A percentile compares a stretch with the other conserved stretches of the same genome.
These are phyloP conservation scores for Cytidiella melzeri DNA, from an alignment of 768 basidiomycete genomes.

Conservation along the genomic window DNA sequence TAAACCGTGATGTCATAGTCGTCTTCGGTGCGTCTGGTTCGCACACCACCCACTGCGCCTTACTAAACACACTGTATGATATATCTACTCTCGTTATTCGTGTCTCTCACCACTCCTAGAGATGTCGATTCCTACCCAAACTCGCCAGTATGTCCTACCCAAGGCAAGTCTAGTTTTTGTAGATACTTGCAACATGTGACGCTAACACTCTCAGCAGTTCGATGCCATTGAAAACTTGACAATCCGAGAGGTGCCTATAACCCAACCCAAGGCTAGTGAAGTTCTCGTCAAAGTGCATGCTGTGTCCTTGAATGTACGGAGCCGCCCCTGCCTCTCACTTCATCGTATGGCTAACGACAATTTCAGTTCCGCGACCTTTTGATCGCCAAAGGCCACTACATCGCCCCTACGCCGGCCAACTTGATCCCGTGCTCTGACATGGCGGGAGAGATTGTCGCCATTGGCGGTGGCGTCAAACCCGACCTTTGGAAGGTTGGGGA, in stretches of 20 bases:
- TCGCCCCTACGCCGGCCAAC: not conserved
- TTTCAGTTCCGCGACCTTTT: constrained; percentile 31
- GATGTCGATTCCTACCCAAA: constrained; percentile 3
- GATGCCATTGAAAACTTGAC: constrained; percentile 25
- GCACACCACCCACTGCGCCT: too few species aligned
- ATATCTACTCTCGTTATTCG: too few species aligned
- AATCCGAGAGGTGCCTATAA: constrained; percentile 21
- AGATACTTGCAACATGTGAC: not conserved
- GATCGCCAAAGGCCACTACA: constrained; percentile 1
- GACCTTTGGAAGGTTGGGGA: constrained; percentile 45
- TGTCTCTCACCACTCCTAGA: too few species aligned
- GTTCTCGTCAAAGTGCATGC: constrained; percentile 53
- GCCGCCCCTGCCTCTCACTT: not conserved
- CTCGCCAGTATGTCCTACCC: constrained; percentile 11
- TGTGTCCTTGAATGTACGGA: constrained; percentile 41
- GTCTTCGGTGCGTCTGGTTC: too few species aligned
- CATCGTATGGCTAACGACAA: constrained; percentile 17
- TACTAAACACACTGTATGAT: too few species aligned
- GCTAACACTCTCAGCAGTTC: constrained; percentile 14
- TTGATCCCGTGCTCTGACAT: constrained; percentile 37
- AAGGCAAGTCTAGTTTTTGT: constrained; percentile 1
- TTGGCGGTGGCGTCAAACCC: constrained; percentile 33
- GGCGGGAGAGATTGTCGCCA: constrained; percentile 50
- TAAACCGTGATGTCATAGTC: too few species aligned
- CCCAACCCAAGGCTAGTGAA: constrained; percentile 36